phyloP scores from a whole-genome alignment of 192 early-diverging fungal species.

The Phlyctochytrium planicorne region DNA sequence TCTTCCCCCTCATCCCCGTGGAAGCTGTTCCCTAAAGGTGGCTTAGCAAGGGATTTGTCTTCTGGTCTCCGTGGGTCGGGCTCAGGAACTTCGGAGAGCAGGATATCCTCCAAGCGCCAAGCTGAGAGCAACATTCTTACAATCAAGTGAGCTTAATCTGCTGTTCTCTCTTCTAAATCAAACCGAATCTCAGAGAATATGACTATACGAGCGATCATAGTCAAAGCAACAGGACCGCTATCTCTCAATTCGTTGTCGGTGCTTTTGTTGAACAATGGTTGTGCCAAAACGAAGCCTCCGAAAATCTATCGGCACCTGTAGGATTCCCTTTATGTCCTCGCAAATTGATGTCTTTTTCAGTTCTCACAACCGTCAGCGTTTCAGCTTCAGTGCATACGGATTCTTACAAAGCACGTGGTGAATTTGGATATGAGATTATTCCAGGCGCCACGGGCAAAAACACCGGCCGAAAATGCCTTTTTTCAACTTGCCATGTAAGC shows the following conservation, averaged over 20 bases:
- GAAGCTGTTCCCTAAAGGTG: neutral
- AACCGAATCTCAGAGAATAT: slow-evolving; percentile 1
- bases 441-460: neutral
- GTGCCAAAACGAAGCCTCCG: slow-evolving; percentile 34
- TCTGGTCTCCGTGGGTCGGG: neutral
- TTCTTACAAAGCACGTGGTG: slow-evolving; percentile 15
- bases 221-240: slow-evolving; percentile 5
- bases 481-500: slow-evolving; percentile 2
- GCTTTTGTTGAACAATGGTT: slow-evolving; percentile 39
- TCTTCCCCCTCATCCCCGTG: no score
- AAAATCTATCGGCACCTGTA: neutral
- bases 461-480: neutral
- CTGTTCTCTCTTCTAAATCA: neutral
- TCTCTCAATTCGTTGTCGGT: slow-evolving; percentile 33
- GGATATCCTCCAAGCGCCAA: neutral
- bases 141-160: no score
- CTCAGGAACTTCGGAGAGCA: neutral
- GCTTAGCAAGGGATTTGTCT: no score
- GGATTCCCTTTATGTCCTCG: neutral
- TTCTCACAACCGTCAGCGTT: slow-evolving; percentile 2
- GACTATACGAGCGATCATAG: neutral
- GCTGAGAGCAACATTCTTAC: slow-evolving; percentile 4
- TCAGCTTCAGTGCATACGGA: slow-evolving; percentile 24
- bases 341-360: neutral
- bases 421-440: slow-evolving; percentile 11